phyloP scores from a whole-genome alignment of 495 filamentous ascomycete genomes.

The Antarctomyces pellizariae region DNA sequence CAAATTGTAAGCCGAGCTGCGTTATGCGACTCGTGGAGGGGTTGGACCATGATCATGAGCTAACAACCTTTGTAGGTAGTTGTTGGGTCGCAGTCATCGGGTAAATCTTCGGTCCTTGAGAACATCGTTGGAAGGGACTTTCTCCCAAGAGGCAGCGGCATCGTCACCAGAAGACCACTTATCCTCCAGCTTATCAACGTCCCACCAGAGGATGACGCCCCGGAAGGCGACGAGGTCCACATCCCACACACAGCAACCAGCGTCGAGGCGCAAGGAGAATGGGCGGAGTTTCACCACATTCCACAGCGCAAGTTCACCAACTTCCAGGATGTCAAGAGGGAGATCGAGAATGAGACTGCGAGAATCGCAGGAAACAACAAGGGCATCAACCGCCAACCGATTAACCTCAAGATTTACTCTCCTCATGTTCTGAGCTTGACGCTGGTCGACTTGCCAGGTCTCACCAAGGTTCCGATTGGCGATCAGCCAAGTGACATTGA shows the following conservation, averaged over 20 bases:
- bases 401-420: constrained; percentile 97
- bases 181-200: constrained; percentile 98
- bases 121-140: constrained; percentile 98
- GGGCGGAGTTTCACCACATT: constrained; percentile 93
- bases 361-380: constrained; percentile 95
- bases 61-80: constrained; percentile 44
- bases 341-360: constrained; percentile 92
- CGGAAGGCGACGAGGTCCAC: constrained; percentile 39
- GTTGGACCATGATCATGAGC: not conserved
- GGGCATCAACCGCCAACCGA: constrained; percentile 90
- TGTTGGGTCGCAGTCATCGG: constrained; percentile 93
- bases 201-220: constrained; percentile 51
- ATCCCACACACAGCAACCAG: constrained; percentile 45
- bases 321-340: constrained; percentile 77
- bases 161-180: constrained; percentile 81
- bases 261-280: constrained; percentile 53
- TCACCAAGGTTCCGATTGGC: constrained; percentile 95
- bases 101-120: constrained; percentile 97
- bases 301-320: constrained; percentile 78
- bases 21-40: not conserved
- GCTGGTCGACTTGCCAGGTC: constrained; percentile 80
- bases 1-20: constrained; percentile 57
- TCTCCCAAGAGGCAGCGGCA: constrained; percentile 83
- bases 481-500: constrained; percentile 97
- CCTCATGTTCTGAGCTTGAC: constrained; percentile 93